Evolutionary conservation across 768 basidiomycete species (phyloP), one percentile per base, ranked within the genome.

Genomic region (Tremella yokohamensis): DNA sequence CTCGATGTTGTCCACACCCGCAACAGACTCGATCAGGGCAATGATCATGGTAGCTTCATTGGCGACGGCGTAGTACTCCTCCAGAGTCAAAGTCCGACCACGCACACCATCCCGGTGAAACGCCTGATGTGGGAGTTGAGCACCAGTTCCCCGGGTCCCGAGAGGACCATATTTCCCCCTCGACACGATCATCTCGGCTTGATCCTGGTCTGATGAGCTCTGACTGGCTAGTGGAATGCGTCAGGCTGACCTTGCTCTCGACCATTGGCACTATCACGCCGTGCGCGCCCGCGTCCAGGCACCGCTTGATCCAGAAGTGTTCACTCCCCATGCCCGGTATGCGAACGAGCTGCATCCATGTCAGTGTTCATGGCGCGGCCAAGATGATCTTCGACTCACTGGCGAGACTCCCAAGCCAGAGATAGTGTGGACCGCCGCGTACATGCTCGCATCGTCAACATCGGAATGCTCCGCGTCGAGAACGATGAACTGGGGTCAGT

Each of bases 1-100:
- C 48, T 57, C 56, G 25, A 57, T 57, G 38, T 57, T 57, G 37
- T 57, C 39, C 38, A 57, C 13, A 12, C 56, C 56, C 2, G 20
- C 26, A 7, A 37, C 49, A 1, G 56, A 44, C 39, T 57, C 56
- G 16, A 57, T 57, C 9, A 57, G 19, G 1, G 49, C 49, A 13
- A 57, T 57, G 3, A 57, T 50, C 37, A 57, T 51, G 49, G 56
- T 57, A 13, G 56, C 56, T 18, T 57, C 56, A 24, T 57, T 57
- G 29, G 56, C 56, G 13, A 26, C 29, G 6, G 18, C 49, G 29
- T 20, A 40, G 39, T 57, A 57, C 40, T 57, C 56, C 24, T 50
- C 26, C 38, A 51, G 38, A 16, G 56, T 57, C 20, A 57, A 44
- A 9, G 56, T 57, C 37, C 39, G 29, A 8, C 56, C 56, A 8